Evolutionary conservation across 345 rosid species (phyloP), one percentile per base, ranked within the genome.

Genomic region (Camelina sativa): DNA sequence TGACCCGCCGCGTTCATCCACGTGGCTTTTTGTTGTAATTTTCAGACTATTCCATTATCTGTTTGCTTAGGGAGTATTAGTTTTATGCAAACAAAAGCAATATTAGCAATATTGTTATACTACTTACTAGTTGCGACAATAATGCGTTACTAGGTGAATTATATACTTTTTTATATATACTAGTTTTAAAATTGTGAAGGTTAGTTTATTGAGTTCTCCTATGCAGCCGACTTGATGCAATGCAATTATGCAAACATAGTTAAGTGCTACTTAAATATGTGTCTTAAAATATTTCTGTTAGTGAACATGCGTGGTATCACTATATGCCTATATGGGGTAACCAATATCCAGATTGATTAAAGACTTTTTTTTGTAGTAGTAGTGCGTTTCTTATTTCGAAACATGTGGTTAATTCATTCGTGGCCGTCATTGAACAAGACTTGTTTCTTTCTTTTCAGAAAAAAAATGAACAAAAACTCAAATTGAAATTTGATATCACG

Each of bases 401-500:
- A 53, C 75, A 60, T 67, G 74, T 68, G 69, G 41, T 76, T 43
- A 67, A 75, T 13, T 67, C 9, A 51, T 30, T 67, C 4, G 68
- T 67, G 68, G 68, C 55, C 15, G 15, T 41, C 8, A 4, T 60
- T 67, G 61, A 46, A 47, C n/a, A 0, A 59, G 72, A 12, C 17
- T 75, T 60, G 2, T 60, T 8, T 57, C 48, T 44, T 22, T 50
- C 30, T 28, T 28, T 28, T 11, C 4, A 35, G 32, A 19, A 43
- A 41, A 41, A 22, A 41, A 41, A 22, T 2, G 19, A 3, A 51
- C 6, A 60, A 62, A 38, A 61, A 75, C 15, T 68, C 74, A 76
- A 76, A 68, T 43, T 43, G 58, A 69, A 69, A 13, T 75, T 75
- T 30, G 69, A 32, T 52, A 20, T 68, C 65, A 61, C 48, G 74